Evolutionary conservation across 805 yeast genomes (phyloP).

Genomic region (Sugiyamaella qingdaonensis): DNA sequence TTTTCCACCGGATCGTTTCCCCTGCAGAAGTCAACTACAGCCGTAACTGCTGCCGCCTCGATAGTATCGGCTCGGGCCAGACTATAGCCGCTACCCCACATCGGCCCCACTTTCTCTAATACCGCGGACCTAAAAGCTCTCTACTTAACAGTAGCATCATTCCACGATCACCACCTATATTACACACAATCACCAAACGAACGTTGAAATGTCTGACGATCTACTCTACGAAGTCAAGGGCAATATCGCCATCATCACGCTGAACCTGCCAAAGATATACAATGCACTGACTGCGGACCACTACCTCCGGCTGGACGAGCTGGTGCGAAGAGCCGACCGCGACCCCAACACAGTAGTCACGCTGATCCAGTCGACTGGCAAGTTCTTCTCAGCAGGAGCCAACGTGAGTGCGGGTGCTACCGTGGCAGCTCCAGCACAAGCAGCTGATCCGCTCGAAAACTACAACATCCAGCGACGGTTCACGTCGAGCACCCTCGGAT

Average conservation of each 20-base stretch:
- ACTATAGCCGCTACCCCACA: too few species aligned
- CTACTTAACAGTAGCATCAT: too few species aligned
- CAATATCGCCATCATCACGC: conserved; percentile 56
- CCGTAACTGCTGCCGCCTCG: too few species aligned
- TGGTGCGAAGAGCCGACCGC: conserved; percentile 57
- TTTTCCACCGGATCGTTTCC: too few species aligned
- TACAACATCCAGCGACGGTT: conserved; percentile 23
- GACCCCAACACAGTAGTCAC: conserved; percentile 62
- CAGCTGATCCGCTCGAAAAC: neutral
- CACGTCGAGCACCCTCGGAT: conserved; percentile 58
- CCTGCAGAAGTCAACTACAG: too few species aligned
- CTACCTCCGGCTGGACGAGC: conserved; percentile 53
- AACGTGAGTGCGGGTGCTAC: conserved; percentile 44
- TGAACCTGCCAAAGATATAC: conserved; percentile 55
- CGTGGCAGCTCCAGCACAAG: neutral
- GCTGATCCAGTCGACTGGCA: conserved; percentile 63
- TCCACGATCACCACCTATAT: too few species aligned
- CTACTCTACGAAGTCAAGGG: conserved; percentile 37
- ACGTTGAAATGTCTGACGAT: neutral
- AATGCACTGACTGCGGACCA: conserved; percentile 68
- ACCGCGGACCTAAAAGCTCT: too few species aligned
- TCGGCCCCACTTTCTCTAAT: too few species aligned
- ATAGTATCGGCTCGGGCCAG: too few species aligned
- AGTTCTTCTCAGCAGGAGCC: conserved; percentile 83
- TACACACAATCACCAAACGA: neutral